Conservation (phyloP, 2,329 filamentous ascomycete genomes). For the Exophiala sp. region DNA sequence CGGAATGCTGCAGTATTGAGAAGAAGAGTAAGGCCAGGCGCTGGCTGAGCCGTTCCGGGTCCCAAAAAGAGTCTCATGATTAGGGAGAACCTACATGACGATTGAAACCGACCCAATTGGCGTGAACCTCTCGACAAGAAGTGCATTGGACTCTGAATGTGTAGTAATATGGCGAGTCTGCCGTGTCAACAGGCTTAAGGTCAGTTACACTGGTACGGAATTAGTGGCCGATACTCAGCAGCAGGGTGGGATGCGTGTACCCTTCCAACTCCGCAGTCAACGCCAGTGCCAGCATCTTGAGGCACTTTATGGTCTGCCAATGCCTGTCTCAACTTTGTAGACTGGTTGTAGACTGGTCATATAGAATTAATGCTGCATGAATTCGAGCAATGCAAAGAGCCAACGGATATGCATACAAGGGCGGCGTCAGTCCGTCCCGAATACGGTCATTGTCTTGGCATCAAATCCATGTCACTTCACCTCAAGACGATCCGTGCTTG, state of each 20-base stretch:
- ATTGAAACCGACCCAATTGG: constrained; percentile 80
- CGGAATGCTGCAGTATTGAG: not conserved
- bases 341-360: no score
- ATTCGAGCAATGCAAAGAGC: no score
- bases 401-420: no score
- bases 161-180: constrained; percentile 85
- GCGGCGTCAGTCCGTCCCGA: no score
- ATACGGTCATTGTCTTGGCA: no score
- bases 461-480: no score
- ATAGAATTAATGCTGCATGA: no score
- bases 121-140: constrained; percentile 88
- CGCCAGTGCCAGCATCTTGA: constrained; percentile 24
- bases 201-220: constrained; percentile 70
- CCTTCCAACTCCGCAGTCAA: constrained; percentile 29
- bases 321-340: no score
- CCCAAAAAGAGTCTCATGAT: no score
- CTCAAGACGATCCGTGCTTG: no score
- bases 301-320: no score
- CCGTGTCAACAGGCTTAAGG: constrained; percentile 77
- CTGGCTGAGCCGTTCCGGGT: not conserved
- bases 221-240: constrained; percentile 5
- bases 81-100: constrained; percentile 66
- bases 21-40: not conserved
- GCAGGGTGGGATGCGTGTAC: constrained; percentile 16
- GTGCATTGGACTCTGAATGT: constrained; percentile 98